Evolutionary conservation across 495 filamentous ascomycete species (phyloP), one percentile per base, ranked within the genome.

Genomic region (Chaetomium tenue): DNA sequence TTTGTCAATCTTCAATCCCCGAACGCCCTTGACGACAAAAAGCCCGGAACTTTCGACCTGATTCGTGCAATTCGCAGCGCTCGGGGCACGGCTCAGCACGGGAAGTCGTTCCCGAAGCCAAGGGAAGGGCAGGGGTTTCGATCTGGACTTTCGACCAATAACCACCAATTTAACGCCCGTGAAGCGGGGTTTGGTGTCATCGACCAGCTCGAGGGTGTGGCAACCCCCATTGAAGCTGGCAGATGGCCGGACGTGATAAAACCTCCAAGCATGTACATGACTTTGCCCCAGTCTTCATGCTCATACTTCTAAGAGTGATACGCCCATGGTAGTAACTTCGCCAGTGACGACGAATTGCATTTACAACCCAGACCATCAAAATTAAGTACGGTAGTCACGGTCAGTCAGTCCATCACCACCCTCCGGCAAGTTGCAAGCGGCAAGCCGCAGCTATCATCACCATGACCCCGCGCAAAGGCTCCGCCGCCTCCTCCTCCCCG

Each of bases 381-480:
- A 18, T 13, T 5, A 7, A 1, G 3, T 30, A 30, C 28, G 28
- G 28, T 28, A 52, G 23, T 6, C 25, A 37, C 33, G 9, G 5
- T 12, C 33, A 37, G 9, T 12, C 33, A 37, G 9, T 37, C 33
- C 5, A 12, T 37, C 33, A 37, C 33, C 33, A 12, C 33, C 33
- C 33, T 37, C 33, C 33, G 33, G 8, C 33, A 37, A 37, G 33
- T 8, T 39, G 5, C 9, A 7, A 39, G n/a, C 33, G 33, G 8
- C 33, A 37, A 37, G 33, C 33, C 22, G 5, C 9, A 7, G 22
- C 33, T 23, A 51, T 51, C 46, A 30, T 30, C 28, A 39, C 58
- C 12, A 48, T 52, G 28, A 50, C 48, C 8, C 66, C 62, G 15
- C 51, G 23, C 18, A 54, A 13, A 6, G 47, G 40, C 48, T 30